These are phyloP conservation scores for Diaporthe sp. DNA, from an alignment of 2,329 filamentous ascomycete species.

Conservation along the genomic window DNA sequence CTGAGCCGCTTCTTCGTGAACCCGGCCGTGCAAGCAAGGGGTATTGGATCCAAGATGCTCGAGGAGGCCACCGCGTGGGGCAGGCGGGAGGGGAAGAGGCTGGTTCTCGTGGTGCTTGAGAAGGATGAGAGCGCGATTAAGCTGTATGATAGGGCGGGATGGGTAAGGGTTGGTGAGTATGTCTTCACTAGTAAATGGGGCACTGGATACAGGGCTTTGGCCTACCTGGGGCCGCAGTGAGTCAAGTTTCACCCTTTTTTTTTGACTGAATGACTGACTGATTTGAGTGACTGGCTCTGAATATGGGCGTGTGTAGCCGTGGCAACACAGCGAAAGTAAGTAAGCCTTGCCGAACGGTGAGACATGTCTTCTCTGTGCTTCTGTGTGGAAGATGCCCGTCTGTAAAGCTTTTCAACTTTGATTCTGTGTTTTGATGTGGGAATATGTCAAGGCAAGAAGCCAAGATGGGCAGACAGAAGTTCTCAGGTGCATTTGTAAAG, in stretches of 20 bases:
- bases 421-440: neutral
- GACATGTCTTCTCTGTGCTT: constrained; percentile 13
- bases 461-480: neutral
- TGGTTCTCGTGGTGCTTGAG: neutral
- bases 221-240: constrained; percentile 15
- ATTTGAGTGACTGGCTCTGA: neutral
- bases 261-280: neutral
- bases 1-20: constrained; percentile 15
- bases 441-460: no score
- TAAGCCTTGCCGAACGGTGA: constrained; percentile 26
- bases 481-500: neutral
- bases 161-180: constrained; percentile 17
- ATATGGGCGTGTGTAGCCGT: neutral
- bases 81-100: neutral
- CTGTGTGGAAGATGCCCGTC: neutral
- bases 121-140: neutral
- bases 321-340: neutral
- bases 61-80: neutral
- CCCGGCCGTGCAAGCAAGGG: neutral
- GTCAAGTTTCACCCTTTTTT: constrained; percentile 12
- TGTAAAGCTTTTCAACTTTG: no score
- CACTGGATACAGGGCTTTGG: neutral
- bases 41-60: neutral
- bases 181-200: constrained; percentile 5
- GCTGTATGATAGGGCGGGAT: constrained; percentile 6